Evolutionary conservation across 2,329 filamentous ascomycete genomes (phyloP), one percentile per base, ranked within the genome.

Genomic region (Escovopsis sp.): DNA sequence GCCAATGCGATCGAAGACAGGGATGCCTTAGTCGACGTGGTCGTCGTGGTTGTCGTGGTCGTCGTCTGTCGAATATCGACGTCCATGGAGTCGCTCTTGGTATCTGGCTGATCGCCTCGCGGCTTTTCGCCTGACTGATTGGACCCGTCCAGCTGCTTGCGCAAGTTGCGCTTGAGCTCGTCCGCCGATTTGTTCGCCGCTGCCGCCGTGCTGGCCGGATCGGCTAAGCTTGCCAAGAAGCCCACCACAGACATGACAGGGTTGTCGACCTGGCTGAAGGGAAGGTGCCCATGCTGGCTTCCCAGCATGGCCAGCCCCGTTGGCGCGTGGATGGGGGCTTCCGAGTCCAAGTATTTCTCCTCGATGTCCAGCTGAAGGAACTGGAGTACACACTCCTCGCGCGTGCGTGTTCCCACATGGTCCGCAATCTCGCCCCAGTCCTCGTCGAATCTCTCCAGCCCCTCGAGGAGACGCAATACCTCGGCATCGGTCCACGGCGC

Each of bases 301-400:
- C 80, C 79, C 26, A 90, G 64, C 65, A 80, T 64, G 37, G 72
- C 65, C 37, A 82, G 63, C 7, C 75, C 71, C 1, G 62, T 70
- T 10, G 66, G 68, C 33, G 65, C 64, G 39, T 62, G 65, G 35
- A 70, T 57, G 2, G 55, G 49, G 4, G 50, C 47, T 48, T 88
- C 78, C 7, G 84, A 76, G 48, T 96, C 87, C 9, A 94, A 66
- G 51, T 94, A 98, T 55, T 93, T 92, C 62, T 94, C 88, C 56
- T 96, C 90, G 42, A 98, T 98, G 46, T 94, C 88, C 26, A 98
- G 68, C 52, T 94, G 86, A 43, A 98, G 59, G 63, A 98, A 98
- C 54, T 94, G 90, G 48, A 96, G 70, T 13, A 96, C 88, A 55
- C 90, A 98, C 61, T 98, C 88, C 56, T 98, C 92, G 35, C 85